Evolutionary conservation across 106 monocot species (phyloP), one percentile per base, ranked within the genome.

Genomic region (Triglochin maritima): DNA sequence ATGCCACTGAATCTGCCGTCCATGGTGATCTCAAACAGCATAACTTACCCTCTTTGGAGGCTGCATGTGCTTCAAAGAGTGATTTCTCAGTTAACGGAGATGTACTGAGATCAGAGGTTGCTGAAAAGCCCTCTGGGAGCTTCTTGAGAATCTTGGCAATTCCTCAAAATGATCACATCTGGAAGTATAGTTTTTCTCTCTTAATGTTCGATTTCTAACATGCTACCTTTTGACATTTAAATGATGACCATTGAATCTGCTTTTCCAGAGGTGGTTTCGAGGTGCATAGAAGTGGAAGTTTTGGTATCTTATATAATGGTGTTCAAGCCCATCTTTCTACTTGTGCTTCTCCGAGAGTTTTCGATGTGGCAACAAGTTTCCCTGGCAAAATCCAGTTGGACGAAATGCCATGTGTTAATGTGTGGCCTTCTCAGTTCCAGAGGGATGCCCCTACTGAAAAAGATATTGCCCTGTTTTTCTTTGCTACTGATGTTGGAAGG

Each of bases 401-500:
- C 54, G 90, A 87, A 80, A 76, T 83, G 17, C 58, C 81, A 64
- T 72, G 77, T 2, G 46, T 13, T 47, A 74, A 68, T 9, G 74
- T 68, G 7, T 90, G 89, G 90, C 89, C 85, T 6, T 57, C 64
- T 14, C 87, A 87, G 57, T 90, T 83, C 79, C 64, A 71, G 5
- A 70, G 63, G 54, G 71, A 49, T 29, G 47, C 74, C 61, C 85
- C 87, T 42, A 76, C 65, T 16, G 90, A 87, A 74, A 80, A 85
- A 29, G 82, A 94, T 49, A 82, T 94, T 77, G 94, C 86, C 52
- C 81, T 94, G 10, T 94, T 79, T 70, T 94, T 94, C 79, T 94
- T 94, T 66, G 94, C 94, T 59, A 89, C 79, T 73, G 87, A 89
- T 76, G 16, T 75, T 67, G 82, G 84, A 17, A 87, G 94, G 94